phyloP scores from a whole-genome alignment of 2,329 filamentous ascomycete genomes.

The Botrytis pseudocinerea region DNA sequence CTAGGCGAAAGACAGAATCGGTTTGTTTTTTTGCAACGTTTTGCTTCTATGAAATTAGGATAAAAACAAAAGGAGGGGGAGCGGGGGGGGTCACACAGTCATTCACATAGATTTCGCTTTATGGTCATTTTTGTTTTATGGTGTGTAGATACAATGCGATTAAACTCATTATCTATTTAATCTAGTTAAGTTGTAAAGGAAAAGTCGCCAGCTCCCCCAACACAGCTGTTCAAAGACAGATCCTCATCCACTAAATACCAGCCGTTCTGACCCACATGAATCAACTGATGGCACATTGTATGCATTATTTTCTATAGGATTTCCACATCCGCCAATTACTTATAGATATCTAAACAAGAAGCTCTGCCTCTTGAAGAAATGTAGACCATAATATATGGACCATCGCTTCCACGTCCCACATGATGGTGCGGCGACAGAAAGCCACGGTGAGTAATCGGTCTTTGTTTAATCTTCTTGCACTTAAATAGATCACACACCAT shows the following conservation, averaged over 20 bases:
- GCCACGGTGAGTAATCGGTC: conserved; percentile 21
- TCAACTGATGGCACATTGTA: background rate
- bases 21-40: background rate
- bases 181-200: background rate
- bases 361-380: background rate
- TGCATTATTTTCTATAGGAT: background rate
- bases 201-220: background rate
- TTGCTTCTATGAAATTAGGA: background rate
- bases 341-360: background rate
- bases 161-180: background rate
- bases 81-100: background rate
- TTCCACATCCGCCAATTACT: too few relatives aligned
- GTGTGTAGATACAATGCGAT: background rate
- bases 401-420: conserved; percentile 21
- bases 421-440: conserved; percentile 15
- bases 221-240: background rate
- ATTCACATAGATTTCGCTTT: background rate
- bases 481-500: conserved; percentile 22
- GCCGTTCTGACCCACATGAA: background rate
- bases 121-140: background rate
- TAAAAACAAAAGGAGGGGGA: background rate
- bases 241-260: background rate
- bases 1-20: background rate
- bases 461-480: conserved; percentile 15
- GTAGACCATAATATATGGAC: conserved; percentile 21